phyloP scores from a whole-genome alignment of 306 rosid species.

The Hippophae rhamnoides region DNA sequence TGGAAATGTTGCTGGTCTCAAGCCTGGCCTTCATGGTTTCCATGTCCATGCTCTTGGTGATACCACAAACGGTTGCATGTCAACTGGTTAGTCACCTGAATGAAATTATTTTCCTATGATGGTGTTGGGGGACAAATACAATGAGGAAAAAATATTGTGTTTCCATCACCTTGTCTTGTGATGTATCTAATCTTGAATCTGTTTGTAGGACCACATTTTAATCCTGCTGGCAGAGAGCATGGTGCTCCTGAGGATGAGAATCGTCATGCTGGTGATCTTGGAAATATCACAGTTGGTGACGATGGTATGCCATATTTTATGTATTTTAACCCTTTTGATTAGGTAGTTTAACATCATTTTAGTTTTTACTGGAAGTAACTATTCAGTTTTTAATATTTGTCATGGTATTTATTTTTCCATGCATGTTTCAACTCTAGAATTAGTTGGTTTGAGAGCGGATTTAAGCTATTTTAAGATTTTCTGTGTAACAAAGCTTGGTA shows the following conservation, averaged over 20 bases:
- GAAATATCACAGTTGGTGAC: conserved; percentile 67
- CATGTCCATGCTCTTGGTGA: conserved; percentile 92
- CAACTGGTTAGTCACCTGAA: conserved; percentile 54
- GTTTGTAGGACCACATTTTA: conserved; percentile 71
- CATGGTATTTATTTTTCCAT: too few species aligned
- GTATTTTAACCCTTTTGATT: neutral
- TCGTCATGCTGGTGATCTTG: conserved; percentile 97
- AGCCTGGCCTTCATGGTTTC: conserved; percentile 87
- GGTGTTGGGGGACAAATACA: neutral
- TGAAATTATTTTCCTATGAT: neutral
- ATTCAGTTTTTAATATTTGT: too few species aligned
- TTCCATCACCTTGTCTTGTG: neutral
- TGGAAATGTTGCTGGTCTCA: conserved; percentile 65
- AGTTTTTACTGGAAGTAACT: too few species aligned
- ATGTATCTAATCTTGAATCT: conserved; percentile 5
- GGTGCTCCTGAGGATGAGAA: conserved; percentile 74
- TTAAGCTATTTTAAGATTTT: neutral
- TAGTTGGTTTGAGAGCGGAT: neutral
- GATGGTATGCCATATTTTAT: conserved; percentile 46
- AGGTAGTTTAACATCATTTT: neutral
- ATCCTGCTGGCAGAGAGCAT: conserved; percentile 68
- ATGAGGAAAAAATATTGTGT: neutral
- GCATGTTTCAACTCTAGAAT: too few species aligned
- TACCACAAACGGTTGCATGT: conserved; percentile 91
- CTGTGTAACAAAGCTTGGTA: too few species aligned